Conservation (phyloP, 176 grass and related monocot genomes). For the Eleusine coracana region DNA sequence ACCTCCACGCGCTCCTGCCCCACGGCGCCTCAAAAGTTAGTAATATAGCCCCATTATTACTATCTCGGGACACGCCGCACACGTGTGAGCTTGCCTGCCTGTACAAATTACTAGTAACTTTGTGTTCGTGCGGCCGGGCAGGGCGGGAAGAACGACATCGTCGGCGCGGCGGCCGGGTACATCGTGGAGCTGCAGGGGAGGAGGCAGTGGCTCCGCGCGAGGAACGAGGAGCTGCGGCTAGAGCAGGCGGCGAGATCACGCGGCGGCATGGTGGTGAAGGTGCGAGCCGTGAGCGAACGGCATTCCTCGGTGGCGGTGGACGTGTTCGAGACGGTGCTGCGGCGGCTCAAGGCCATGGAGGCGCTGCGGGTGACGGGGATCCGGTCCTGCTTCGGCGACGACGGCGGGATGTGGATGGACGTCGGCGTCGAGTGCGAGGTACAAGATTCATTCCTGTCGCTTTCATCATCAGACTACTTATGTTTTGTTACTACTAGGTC, state of each 20-base stretch:
- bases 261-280: constrained; percentile 35
- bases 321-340: constrained; percentile 38
- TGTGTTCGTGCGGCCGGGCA: background rate
- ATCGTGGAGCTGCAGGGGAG: constrained; percentile 41
- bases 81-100: background rate
- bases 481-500: background rate
- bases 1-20: constrained; percentile 37
- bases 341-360: constrained; percentile 41
- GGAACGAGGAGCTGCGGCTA: constrained; percentile 33
- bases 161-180: constrained; percentile 29
- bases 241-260: background rate
- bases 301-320: background rate
- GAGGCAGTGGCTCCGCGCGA: constrained; percentile 34
- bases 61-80: too few species aligned
- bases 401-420: constrained; percentile 35
- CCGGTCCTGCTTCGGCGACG: constrained; percentile 23
- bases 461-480: background rate
- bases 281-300: constrained; percentile 8
- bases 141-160: constrained; percentile 51
- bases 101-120: background rate
- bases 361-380: constrained; percentile 43
- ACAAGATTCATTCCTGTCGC: background rate
- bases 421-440: constrained; percentile 36
- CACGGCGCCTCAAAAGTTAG: constrained; percentile 34
- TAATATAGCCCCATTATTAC: background rate